Evolutionary conservation across 2,329 filamentous ascomycete species (phyloP).

Genomic region (Aspergillus quadrilineatus): DNA sequence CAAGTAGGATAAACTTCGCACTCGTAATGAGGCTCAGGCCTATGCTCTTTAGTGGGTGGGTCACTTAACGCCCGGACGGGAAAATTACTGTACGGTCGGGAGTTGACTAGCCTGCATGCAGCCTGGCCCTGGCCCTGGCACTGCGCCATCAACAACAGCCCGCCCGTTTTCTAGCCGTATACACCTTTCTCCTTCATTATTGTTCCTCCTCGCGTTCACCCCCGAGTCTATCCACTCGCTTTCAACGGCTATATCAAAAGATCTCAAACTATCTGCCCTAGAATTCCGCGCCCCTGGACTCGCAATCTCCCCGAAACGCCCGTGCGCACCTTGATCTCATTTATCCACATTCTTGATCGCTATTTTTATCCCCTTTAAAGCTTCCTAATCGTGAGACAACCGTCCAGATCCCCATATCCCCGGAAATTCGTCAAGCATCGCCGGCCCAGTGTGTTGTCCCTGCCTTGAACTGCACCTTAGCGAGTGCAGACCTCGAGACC

Average conservation of each 20-base stretch:
- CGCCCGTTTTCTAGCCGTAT: conserved; percentile 11
- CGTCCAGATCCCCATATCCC: background rate
- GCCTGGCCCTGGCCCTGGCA: background rate
- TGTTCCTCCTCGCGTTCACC: conserved; percentile 14
- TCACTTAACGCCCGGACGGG: conserved; percentile 1
- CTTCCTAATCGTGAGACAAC: conserved; percentile 17
- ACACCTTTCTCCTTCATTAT: conserved; percentile 1
- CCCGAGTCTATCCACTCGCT: background rate
- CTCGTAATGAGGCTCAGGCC: background rate
- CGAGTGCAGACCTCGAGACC: background rate
- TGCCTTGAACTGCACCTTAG: background rate
- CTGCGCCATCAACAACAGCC: background rate
- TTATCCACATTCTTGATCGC: conserved; percentile 14
- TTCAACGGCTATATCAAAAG: background rate
- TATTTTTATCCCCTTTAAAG: conserved; percentile 23
- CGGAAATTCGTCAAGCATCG: background rate
- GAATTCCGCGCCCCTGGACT: conserved; percentile 10
- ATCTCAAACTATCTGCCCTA: background rate
- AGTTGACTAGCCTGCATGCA: conserved; percentile 18
- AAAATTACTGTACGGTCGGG: background rate
- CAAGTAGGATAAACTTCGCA: background rate
- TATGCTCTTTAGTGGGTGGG: conserved; percentile 1
- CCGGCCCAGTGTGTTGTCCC: background rate
- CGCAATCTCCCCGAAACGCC: conserved; percentile 11
- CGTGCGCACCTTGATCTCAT: conserved; percentile 12